phyloP scores from a whole-genome alignment of 2,329 filamentous ascomycete species.

The Pseudogymnoascus sp. region DNA sequence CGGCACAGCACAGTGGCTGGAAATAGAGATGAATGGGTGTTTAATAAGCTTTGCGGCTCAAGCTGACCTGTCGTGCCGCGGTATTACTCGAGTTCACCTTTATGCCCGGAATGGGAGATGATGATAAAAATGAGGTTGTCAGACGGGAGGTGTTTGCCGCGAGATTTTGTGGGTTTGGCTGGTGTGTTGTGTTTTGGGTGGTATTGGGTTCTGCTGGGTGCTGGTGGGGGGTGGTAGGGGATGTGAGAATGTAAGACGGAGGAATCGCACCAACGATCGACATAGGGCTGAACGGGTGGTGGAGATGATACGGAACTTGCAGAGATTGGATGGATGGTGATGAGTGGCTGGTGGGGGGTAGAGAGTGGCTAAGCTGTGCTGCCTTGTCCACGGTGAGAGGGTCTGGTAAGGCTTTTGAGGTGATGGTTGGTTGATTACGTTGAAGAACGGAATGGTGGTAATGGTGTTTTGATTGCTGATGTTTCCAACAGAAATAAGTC shows the following conservation, averaged over 20 bases:
- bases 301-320: background rate
- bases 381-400: background rate
- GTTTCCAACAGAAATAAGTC: background rate
- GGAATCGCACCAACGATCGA: background rate
- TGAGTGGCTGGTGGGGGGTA: background rate
- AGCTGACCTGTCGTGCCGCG: background rate
- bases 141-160: background rate
- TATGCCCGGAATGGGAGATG: background rate
- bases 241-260: background rate
- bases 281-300: background rate
- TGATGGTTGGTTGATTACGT: background rate
- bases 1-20: background rate
- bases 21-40: background rate
- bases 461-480: background rate
- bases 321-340: background rate
- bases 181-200: background rate
- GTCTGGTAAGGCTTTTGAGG: background rate
- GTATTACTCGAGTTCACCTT: background rate
- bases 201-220: background rate
- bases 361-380: background rate
- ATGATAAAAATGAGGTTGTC: background rate
- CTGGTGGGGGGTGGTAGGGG: background rate
- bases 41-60: constrained; percentile 3
- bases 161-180: background rate
- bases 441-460: background rate